These are phyloP conservation scores for Pyrrhoderma noxium DNA, from an alignment of 1,284 basidiomycete genomes.

Conservation along the genomic window DNA sequence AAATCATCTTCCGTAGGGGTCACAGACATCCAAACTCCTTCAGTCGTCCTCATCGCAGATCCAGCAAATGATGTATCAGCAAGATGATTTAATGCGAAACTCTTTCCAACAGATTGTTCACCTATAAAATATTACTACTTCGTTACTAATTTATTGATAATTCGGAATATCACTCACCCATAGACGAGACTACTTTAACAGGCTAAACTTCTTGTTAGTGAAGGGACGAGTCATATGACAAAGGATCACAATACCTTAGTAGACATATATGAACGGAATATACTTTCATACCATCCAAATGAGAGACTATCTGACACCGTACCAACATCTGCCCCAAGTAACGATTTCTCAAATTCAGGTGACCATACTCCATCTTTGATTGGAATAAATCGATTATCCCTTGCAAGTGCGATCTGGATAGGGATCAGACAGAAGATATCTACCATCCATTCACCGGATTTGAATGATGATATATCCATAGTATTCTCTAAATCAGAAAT, in stretches of 20 bases:
- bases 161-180: constrained; percentile 36
- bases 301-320: constrained; percentile 48
- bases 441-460: constrained; percentile 55
- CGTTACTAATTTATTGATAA: neutral
- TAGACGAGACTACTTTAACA: constrained; percentile 56
- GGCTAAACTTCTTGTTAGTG: too few relatives aligned
- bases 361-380: constrained; percentile 52
- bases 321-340: constrained; percentile 53
- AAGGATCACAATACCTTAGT: constrained; percentile 35
- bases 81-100: constrained; percentile 54
- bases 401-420: constrained; percentile 51
- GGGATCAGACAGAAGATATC: constrained; percentile 57
- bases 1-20: constrained; percentile 49
- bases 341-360: constrained; percentile 39
- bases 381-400: constrained; percentile 52
- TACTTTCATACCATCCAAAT: constrained; percentile 60
- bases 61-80: constrained; percentile 60
- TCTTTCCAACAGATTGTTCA: constrained; percentile 60
- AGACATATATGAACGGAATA: constrained; percentile 56
- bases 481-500: constrained; percentile 19
- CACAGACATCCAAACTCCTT: constrained; percentile 64
- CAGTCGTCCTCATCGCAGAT: constrained; percentile 59
- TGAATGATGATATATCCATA: constrained; percentile 27
- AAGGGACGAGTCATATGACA: neutral
- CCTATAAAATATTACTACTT: constrained; percentile 21